phyloP scores from a whole-genome alignment of 106 monocot species.

The Dioscorea alata region DNA sequence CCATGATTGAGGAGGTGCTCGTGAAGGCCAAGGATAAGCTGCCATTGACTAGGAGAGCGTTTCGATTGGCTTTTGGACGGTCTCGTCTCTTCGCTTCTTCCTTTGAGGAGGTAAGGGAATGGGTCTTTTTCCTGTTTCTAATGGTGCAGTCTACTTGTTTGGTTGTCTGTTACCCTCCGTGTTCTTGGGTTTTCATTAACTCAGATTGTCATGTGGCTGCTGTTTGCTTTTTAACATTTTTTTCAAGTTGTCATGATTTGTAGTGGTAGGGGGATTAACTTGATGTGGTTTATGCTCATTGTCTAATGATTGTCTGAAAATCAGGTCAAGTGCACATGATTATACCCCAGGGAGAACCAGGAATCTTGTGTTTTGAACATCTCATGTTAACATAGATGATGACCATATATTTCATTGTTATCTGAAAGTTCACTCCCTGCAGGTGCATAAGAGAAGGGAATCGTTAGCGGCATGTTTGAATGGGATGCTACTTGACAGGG shows the following conservation, averaged over 20 bases:
- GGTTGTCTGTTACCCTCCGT: too few species aligned
- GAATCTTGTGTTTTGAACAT: too few species aligned
- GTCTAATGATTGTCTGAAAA: too few species aligned
- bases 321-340: too few species aligned
- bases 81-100: conserved; percentile 51
- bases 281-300: too few species aligned
- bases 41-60: conserved; percentile 43
- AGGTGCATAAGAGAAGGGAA: conserved; percentile 54
- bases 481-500: conserved; percentile 24
- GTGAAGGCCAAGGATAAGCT: conserved; percentile 51
- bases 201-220: too few species aligned
- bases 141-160: too few species aligned
- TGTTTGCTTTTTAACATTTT: not conserved
- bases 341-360: too few species aligned
- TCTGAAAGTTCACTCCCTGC: not conserved
- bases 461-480: conserved; percentile 38
- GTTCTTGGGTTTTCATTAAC: too few species aligned
- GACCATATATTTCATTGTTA: not conserved
- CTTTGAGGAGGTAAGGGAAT: conserved; percentile 38
- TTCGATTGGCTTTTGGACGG: conserved; percentile 56
- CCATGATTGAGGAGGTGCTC: conserved; percentile 49
- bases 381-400: not conserved
- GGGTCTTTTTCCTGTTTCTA: too few species aligned
- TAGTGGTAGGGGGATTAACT: too few species aligned
- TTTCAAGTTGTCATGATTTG: too few species aligned